Conservation (phyloP, 768 basidiomycete species). For the Agrocybe praecox region DNA sequence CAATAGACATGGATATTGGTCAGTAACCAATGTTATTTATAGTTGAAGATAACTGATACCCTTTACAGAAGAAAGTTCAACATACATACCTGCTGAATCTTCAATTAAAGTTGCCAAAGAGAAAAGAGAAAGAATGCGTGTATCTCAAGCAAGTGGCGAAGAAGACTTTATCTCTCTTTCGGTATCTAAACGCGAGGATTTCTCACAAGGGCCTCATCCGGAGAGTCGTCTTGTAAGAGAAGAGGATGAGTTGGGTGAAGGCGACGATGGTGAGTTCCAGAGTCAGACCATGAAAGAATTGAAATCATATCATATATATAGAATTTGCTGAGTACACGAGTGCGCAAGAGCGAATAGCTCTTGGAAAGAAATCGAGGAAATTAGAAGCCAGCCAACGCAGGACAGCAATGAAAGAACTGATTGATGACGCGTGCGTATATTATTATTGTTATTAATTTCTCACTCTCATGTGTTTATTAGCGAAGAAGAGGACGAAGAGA, state of each 20-base stretch:
- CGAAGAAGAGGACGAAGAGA: constrained; percentile 84
- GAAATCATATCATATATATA: constrained; percentile 26
- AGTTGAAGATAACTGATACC: constrained; percentile 3
- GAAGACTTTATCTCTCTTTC: constrained; percentile 84
- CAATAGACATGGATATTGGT: constrained; percentile 31
- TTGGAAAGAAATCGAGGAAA: constrained; percentile 83
- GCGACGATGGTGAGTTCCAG: constrained; percentile 73
- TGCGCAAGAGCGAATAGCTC: constrained; percentile 82
- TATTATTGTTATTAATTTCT: neutral
- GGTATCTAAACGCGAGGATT: constrained; percentile 56
- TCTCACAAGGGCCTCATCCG: constrained; percentile 75
- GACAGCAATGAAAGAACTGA: constrained; percentile 78
- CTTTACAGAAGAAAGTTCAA: constrained; percentile 34
- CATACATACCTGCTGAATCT: constrained; percentile 65
- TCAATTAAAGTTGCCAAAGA: constrained; percentile 76
- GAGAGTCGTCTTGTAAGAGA: constrained; percentile 82
- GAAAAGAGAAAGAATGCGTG: constrained; percentile 69
- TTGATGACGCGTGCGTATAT: constrained; percentile 71
- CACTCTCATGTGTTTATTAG: constrained; percentile 31
- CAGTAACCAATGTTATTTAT: constrained; percentile 1
- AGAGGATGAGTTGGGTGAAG: constrained; percentile 88
- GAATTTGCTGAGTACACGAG: constrained; percentile 89
- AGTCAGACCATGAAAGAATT: neutral
- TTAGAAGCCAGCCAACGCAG: constrained; percentile 65
- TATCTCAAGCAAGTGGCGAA: constrained; percentile 41